A percentile compares a stretch with the other conserved stretches of the same genome.
These are phyloP conservation scores for Pseudotulostoma volvatum DNA, from an alignment of 495 filamentous ascomycete species.

Conservation along the genomic window DNA sequence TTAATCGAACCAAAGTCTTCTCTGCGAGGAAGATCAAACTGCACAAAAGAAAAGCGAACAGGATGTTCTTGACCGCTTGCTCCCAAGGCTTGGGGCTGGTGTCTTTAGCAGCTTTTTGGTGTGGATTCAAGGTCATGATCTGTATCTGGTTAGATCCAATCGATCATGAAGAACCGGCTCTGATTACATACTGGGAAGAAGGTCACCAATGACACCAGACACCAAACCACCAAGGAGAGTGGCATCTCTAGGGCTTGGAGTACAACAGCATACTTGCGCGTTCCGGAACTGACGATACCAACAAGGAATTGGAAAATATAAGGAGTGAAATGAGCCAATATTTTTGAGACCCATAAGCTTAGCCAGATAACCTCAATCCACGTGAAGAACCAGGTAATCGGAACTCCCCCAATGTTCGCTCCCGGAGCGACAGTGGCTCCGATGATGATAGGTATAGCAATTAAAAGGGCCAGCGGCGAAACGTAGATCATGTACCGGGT, in stretches of 20 bases:
- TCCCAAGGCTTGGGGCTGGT: conserved; percentile 34
- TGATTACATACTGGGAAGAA: conserved; percentile 45
- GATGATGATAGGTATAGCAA: conserved; percentile 71
- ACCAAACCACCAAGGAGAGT: conserved; percentile 78
- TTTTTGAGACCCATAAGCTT: conserved; percentile 72
- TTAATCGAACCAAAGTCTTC: conserved; percentile 75
- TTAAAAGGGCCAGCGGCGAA: conserved; percentile 52
- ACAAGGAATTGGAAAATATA: conserved; percentile 69
- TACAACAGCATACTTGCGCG: conserved; percentile 80
- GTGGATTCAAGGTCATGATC: conserved; percentile 39
- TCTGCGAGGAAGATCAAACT: conserved; percentile 63
- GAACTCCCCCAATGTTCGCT: conserved; percentile 45
- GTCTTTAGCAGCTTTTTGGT: conserved; percentile 14
- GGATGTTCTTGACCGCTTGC: conserved; percentile 47
- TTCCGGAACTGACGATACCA: conserved; percentile 81
- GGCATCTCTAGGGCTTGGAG: conserved; percentile 67
- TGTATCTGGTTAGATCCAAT: conserved; percentile 8
- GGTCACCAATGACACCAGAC: conserved; percentile 57
- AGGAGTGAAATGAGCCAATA: conserved; percentile 65
- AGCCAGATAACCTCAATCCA: conserved; percentile 92
- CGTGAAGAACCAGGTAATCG: conserved; percentile 62
- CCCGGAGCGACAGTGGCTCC: conserved; percentile 38
- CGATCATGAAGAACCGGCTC: too few relatives aligned
- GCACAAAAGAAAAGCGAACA: conserved; percentile 62
- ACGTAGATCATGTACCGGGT: conserved; percentile 86